These are phyloP conservation scores for Xylaria flabelliformis DNA, from an alignment of 495 filamentous ascomycete genomes.

Conservation along the genomic window DNA sequence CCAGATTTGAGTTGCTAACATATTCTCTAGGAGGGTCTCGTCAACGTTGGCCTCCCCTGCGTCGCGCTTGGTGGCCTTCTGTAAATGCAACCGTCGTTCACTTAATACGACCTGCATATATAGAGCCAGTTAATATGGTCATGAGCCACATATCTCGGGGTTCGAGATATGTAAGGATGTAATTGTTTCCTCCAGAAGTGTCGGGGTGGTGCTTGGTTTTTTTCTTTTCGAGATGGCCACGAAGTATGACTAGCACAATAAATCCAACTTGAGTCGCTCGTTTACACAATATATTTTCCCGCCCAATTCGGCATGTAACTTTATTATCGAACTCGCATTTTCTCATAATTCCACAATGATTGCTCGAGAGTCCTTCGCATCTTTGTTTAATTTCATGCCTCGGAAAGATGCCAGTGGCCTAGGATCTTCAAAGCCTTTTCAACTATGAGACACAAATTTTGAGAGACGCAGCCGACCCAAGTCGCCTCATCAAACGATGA, in stretches of 20 bases:
- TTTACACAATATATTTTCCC: conserved; percentile 25
- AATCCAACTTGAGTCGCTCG: conserved; percentile 44
- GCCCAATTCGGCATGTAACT: conserved; percentile 15
- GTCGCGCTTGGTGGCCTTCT: conserved; percentile 58
- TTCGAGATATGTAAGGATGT: conserved; percentile 40
- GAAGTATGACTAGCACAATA: conserved; percentile 38
- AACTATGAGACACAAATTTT: not conserved
- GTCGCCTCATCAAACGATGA: not conserved
- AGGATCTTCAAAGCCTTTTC: not conserved
- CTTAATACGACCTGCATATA: conserved; percentile 32
- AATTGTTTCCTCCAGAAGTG: conserved; percentile 36
- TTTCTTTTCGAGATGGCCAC: conserved; percentile 29
- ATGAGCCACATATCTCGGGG: conserved; percentile 34
- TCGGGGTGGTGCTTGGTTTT: conserved; percentile 27
- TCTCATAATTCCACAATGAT: not conserved
- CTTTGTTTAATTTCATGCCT: not conserved
- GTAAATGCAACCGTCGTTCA: conserved; percentile 42
- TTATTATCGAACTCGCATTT: not conserved
- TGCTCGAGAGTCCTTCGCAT: not conserved
- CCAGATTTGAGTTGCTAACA: conserved; percentile 28
- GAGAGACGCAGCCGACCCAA: not conserved
- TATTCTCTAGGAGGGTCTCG: conserved; percentile 41
- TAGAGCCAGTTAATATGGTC: conserved; percentile 16
- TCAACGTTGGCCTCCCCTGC: conserved; percentile 58
- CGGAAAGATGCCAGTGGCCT: not conserved